Base-by-base conservation (phyloP, 2,329 filamentous ascomycete species). In the Pyrenophora graminea region DNA sequence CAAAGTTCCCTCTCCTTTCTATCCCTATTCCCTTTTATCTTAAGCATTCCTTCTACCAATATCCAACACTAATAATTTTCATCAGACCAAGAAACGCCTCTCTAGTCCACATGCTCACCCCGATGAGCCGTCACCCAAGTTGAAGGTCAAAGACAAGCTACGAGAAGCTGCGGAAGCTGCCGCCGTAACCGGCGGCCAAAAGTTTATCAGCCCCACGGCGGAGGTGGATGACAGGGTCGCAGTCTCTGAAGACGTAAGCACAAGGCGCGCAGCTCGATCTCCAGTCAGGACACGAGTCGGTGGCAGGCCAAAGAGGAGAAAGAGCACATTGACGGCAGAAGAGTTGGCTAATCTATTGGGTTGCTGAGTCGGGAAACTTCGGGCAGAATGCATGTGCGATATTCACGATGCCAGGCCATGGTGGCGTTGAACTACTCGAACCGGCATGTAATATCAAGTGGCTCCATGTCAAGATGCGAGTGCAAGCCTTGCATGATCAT, bases 321-420 rank as follows among this genome's bases (percentile, higher is more conserved):
- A 89, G 69, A 91, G 87, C 64, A 92, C 89, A 17, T 75, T 93
- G 27, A 91, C 83, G 63, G 85, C 87, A 3, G 87, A 87, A 79
- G 89, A 93, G 72, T 73, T 92, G 66, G 82, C 89, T 73, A 69
- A 64, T 27, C 58, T 75, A 34, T 51, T 75, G 41, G 64, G 68
- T 6, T 61, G 68, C 45, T 69, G 53, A 55, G 27, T 19, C 37
- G 23, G 25, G 1, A 30, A 30, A 9, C 9, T 30, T 33, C 23
- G 19, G 32, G 23, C 12, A 30, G 18, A 10, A 49, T 40, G 25
- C 43, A 23, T 49, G 44, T 48, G 38, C 15, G 27, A 50, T 46
- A 30, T 31, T 41, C 32, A 48, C 7, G 17, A 46, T 46, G 38
- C 39, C 33, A 15, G 18, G 21, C 39, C 18, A 17, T 31, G 18